Conservation (phyloP, 139 green algal genomes). For the Chlamydomonas sp. region DNA sequence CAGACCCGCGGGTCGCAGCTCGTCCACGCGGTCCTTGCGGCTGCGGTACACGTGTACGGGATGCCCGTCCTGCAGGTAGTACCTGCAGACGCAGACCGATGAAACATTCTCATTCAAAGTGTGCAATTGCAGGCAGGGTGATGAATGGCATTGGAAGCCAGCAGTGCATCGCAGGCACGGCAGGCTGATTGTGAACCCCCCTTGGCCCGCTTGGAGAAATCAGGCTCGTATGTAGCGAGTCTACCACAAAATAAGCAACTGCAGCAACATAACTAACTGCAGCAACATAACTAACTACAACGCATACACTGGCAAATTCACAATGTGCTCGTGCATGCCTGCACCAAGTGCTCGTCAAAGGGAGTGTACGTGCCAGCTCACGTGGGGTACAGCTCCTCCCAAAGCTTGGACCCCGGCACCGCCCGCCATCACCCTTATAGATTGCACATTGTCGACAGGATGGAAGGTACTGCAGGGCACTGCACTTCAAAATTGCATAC, state of each 20-base stretch:
- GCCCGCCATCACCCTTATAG: neutral
- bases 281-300: too few species aligned
- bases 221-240: too few species aligned
- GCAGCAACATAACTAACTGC: too few species aligned
- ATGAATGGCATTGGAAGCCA: neutral
- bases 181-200: neutral
- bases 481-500: neutral
- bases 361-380: neutral
- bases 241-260: too few species aligned
- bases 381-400: constrained; percentile 30
- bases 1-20: constrained; percentile 17
- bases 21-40: constrained; percentile 28
- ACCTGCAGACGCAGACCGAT: neutral
- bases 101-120: too few species aligned
- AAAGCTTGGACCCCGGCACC: constrained; percentile 41
- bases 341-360: too few species aligned
- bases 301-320: too few species aligned
- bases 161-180: neutral
- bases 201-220: too few species aligned
- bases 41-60: constrained; percentile 26
- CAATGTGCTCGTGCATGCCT: too few species aligned
- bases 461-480: neutral
- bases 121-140: too few species aligned
- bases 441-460: too few species aligned
- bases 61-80: constrained; percentile 3